A percentile compares a stretch with the other conserved stretches of the same genome.
These are phyloP conservation scores for Ceratobasidium sp. DNA, from an alignment of 1,284 basidiomycete species.

Conservation along the genomic window DNA sequence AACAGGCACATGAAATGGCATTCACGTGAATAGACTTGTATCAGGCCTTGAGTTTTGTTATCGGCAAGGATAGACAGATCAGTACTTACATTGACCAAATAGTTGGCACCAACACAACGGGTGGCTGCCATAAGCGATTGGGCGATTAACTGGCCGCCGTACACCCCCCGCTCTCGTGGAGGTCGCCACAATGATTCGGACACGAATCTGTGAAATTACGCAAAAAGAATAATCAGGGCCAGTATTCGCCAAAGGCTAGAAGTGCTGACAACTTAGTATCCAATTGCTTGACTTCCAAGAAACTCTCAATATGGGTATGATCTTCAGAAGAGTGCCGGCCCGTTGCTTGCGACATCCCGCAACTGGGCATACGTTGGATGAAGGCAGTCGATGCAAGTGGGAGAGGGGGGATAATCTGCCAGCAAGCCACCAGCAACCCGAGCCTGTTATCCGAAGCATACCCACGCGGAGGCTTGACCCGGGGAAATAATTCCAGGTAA, in stretches of 20 bases:
- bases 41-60: too few relatives aligned
- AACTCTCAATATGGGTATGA: slow-evolving; percentile 65
- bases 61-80: slow-evolving; percentile 39
- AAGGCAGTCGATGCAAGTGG: too few relatives aligned
- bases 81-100: slow-evolving; percentile 64
- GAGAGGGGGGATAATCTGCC: too few relatives aligned
- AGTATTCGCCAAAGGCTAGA: background rate
- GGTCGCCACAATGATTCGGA: slow-evolving; percentile 78
- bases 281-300: slow-evolving; percentile 78
- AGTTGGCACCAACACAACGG: slow-evolving; percentile 72
- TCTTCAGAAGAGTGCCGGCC: slow-evolving; percentile 1
- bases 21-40: slow-evolving; percentile 74
- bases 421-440: too few relatives aligned
- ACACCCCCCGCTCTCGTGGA: slow-evolving; percentile 74
- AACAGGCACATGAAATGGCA: background rate
- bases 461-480: too few relatives aligned
- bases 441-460: too few relatives aligned
- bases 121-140: slow-evolving; percentile 84
- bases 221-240: too few relatives aligned
- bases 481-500: too few relatives aligned
- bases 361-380: too few relatives aligned
- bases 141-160: slow-evolving; percentile 84
- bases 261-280: slow-evolving; percentile 65
- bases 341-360: too few relatives aligned
- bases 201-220: slow-evolving; percentile 62